These are phyloP conservation scores for Neurospora sp. DNA, from an alignment of 2,329 filamentous ascomycete species.

Conservation along the genomic window DNA sequence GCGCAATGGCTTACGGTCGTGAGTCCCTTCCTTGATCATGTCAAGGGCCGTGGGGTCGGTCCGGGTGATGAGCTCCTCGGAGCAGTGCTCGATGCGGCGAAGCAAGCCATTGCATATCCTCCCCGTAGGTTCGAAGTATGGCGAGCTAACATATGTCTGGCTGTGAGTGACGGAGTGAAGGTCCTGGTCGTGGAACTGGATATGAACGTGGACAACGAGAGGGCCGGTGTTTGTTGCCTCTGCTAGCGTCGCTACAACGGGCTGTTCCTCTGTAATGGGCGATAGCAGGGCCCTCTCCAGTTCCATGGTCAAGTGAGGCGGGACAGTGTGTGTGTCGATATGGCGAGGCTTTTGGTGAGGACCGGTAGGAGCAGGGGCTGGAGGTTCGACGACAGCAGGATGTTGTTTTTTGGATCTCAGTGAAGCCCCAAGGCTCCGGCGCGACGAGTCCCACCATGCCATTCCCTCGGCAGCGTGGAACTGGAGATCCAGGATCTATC, in stretches of 20 bases:
- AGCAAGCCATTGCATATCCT: conserved; percentile 40
- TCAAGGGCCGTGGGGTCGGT: conserved; percentile 39
- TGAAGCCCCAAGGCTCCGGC: conserved; percentile 6
- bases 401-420: conserved; percentile 6
- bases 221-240: conserved; percentile 8
- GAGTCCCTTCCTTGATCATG: conserved; percentile 18
- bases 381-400: conserved; percentile 12
- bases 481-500: background rate
- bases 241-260: background rate
- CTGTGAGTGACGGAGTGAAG: conserved; percentile 30
- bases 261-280: conserved; percentile 16
- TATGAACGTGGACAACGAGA: conserved; percentile 33
- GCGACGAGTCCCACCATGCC: conserved; percentile 17
- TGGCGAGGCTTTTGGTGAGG: background rate
- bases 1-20: conserved; percentile 32
- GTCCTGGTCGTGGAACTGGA: conserved; percentile 36
- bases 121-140: conserved; percentile 32
- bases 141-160: conserved; percentile 37
- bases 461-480: conserved; percentile 6
- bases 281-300: conserved; percentile 12
- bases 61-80: conserved; percentile 42
- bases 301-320: conserved; percentile 12
- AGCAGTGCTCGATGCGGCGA: conserved; percentile 41
- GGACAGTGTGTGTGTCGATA: background rate
- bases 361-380: conserved; percentile 1